Evolutionary conservation across 306 rosid species (phyloP).

Genomic region (Ochetophila trinervis): DNA sequence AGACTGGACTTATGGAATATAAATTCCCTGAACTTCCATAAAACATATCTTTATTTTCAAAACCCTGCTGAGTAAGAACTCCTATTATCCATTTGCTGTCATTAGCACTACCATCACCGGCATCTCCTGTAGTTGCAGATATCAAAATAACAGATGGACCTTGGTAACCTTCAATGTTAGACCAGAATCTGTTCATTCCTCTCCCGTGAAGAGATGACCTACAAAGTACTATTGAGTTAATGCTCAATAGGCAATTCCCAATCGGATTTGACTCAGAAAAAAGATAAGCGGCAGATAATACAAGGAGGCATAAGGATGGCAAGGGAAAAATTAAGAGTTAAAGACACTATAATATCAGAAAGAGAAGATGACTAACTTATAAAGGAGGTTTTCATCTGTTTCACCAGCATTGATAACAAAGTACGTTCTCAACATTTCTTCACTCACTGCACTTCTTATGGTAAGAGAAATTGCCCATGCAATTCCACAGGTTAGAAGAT

Average conservation of each 20-base stretch:
- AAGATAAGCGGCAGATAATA: background rate
- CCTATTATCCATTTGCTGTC: slow-evolving; percentile 74
- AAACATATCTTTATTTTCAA: slow-evolving; percentile 68
- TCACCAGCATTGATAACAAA: slow-evolving; percentile 39
- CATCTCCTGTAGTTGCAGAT: slow-evolving; percentile 51
- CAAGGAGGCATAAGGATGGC: background rate
- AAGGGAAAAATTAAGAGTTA: slow-evolving; percentile 1
- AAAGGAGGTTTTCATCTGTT: slow-evolving; percentile 44
- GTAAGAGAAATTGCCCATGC: slow-evolving; percentile 88
- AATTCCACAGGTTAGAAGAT: slow-evolving; percentile 60
- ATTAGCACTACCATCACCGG: slow-evolving; percentile 36
- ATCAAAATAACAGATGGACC: slow-evolving; percentile 76
- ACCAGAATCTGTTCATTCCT: slow-evolving; percentile 87
- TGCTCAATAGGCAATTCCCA: slow-evolving; percentile 21
- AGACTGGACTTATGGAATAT: slow-evolving; percentile 71
- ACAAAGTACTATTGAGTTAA: slow-evolving; percentile 21
- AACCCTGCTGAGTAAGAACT: slow-evolving; percentile 57
- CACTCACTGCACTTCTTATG: slow-evolving; percentile 57
- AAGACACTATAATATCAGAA: slow-evolving; percentile 12
- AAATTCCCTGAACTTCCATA: slow-evolving; percentile 81
- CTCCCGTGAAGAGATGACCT: slow-evolving; percentile 92
- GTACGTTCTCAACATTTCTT: slow-evolving; percentile 56
- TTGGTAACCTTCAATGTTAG: slow-evolving; percentile 65
- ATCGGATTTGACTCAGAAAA: background rate
- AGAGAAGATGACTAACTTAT: slow-evolving; percentile 29